phyloP scores from a whole-genome alignment of 768 basidiomycete species.

The Kwoniella heveanensis region DNA sequence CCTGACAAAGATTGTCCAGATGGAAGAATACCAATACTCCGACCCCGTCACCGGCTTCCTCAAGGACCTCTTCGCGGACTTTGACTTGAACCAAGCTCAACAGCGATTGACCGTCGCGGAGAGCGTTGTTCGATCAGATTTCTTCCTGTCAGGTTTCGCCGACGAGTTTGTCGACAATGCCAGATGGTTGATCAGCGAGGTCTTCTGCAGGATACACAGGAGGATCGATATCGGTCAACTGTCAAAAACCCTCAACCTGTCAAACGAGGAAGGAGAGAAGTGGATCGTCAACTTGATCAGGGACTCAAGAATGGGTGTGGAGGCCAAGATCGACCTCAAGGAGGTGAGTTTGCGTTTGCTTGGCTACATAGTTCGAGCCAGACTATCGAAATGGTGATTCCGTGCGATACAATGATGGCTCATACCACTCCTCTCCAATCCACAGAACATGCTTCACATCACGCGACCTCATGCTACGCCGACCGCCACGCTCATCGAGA shows the following conservation, averaged over 20 bases:
- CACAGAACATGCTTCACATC: conserved; percentile 92
- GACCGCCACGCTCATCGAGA: conserved; percentile 93
- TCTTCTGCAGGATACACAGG: conserved; percentile 96
- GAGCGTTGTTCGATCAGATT: conserved; percentile 83
- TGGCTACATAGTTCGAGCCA: too few relatives aligned
- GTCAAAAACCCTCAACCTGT: conserved; percentile 87
- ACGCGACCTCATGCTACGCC: conserved; percentile 84
- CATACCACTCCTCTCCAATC: not conserved
- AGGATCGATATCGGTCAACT: conserved; percentile 68
- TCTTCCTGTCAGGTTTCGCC: conserved; percentile 86
- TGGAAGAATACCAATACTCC: conserved; percentile 92
- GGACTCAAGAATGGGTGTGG: conserved; percentile 92
- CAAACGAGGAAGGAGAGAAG: conserved; percentile 94
- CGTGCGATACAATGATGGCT: not conserved
- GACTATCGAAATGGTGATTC: too few relatives aligned
- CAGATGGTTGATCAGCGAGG: conserved; percentile 91
- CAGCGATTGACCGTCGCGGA: conserved; percentile 68
- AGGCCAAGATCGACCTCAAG: conserved; percentile 96
- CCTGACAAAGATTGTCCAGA: conserved; percentile 88
- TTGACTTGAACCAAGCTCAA: conserved; percentile 95
- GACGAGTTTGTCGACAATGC: conserved; percentile 97
- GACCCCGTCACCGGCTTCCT: conserved; percentile 93
- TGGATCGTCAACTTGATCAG: conserved; percentile 99
- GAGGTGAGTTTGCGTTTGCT: conserved; percentile 63
- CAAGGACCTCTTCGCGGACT: conserved; percentile 89